phyloP scores from a whole-genome alignment of 331 rosid species.

The Saraca asoca region DNA sequence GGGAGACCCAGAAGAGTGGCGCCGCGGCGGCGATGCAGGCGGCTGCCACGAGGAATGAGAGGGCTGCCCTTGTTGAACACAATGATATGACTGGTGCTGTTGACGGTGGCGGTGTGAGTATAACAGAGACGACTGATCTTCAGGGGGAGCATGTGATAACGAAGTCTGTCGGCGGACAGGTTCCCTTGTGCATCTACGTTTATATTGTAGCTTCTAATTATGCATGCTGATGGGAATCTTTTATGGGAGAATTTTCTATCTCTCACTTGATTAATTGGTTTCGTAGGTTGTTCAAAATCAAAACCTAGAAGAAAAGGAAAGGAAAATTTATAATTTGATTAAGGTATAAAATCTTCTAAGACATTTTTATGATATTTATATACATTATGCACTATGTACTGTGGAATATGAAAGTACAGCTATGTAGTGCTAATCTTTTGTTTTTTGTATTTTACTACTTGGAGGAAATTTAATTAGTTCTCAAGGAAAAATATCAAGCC shows the following conservation, averaged over 20 bases:
- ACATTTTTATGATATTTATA: neutral
- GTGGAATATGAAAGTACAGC: no score
- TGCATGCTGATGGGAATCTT: neutral
- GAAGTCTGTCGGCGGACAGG: slow-evolving; percentile 54
- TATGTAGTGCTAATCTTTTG: no score
- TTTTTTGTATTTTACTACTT: no score
- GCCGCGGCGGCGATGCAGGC: slow-evolving; percentile 45
- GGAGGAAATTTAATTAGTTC: no score
- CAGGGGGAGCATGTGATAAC: slow-evolving; percentile 29
- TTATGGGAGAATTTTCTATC: neutral
- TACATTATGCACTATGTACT: no score
- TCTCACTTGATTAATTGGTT: slow-evolving; percentile 29
- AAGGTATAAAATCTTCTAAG: slow-evolving; percentile 32
- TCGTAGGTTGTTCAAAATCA: slow-evolving; percentile 37
- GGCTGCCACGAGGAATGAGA: slow-evolving; percentile 44
- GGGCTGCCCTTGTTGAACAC: slow-evolving; percentile 39
- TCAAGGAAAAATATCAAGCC: no score
- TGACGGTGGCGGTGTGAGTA: slow-evolving; percentile 35
- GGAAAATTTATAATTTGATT: slow-evolving; percentile 34
- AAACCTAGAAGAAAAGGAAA: slow-evolving; percentile 36
- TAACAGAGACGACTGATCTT: slow-evolving; percentile 34
- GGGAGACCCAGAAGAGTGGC: slow-evolving; percentile 41
- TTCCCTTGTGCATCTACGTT: neutral
- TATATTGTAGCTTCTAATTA: neutral
- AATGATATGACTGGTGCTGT: slow-evolving; percentile 35